phyloP scores from a whole-genome alignment of 176 grass and related monocot genomes.

The Hordeum marinum region DNA sequence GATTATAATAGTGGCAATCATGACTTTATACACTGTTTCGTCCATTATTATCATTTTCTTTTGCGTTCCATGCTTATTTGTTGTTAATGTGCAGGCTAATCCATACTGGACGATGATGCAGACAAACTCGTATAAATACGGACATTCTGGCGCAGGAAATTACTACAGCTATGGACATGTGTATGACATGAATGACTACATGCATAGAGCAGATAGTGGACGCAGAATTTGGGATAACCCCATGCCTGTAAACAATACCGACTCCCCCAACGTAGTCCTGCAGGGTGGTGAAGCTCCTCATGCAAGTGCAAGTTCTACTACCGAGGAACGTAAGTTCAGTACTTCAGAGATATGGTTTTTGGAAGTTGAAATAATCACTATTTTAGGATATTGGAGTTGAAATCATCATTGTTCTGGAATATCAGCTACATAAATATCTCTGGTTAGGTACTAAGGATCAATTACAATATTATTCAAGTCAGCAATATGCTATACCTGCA shows the following conservation, averaged over 20 bases:
- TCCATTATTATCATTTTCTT: background rate
- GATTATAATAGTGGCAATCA: background rate
- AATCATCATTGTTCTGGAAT: background rate
- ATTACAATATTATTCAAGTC: background rate
- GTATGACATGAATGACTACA: conserved; percentile 71
- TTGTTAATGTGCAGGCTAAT: conserved; percentile 49
- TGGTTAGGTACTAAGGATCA: background rate
- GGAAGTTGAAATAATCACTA: background rate
- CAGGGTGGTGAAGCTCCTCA: conserved; percentile 38
- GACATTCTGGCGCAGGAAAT: conserved; percentile 65
- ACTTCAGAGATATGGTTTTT: background rate
- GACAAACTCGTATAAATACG: conserved; percentile 88
- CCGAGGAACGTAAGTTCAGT: conserved; percentile 73
- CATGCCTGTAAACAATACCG: conserved; percentile 46
- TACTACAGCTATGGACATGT: conserved; percentile 70
- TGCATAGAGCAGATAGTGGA: conserved; percentile 66
- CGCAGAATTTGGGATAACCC: conserved; percentile 67
- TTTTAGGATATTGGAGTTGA: background rate
- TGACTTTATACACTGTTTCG: background rate
- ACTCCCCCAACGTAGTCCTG: conserved; percentile 32
- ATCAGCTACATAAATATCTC: background rate
- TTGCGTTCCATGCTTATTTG: conserved; percentile 13
- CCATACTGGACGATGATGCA: conserved; percentile 94
- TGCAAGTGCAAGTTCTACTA: conserved; percentile 41
- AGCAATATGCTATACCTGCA: background rate